A percentile compares a stretch with the other conserved stretches of the same genome.
Conservation (phyloP, 305 asterid genomes). For the Fraxinus sp. region DNA sequence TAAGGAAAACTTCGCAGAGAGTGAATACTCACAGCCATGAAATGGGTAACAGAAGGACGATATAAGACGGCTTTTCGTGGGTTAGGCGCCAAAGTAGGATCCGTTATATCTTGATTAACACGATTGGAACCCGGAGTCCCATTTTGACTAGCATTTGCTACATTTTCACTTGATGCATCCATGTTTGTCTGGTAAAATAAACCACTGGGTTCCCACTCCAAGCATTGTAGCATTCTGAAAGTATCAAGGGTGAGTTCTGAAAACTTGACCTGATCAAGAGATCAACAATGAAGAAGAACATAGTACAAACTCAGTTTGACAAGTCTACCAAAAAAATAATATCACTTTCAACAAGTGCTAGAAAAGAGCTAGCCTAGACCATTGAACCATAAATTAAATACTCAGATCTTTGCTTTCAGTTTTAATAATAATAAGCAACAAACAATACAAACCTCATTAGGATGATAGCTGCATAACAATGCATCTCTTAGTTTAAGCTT, state of each 20-base stretch:
- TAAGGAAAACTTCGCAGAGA: conserved; percentile 18
- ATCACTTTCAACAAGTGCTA: conserved; percentile 13
- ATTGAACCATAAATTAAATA: neutral
- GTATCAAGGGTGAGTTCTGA: conserved; percentile 87
- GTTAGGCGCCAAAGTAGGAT: conserved; percentile 88
- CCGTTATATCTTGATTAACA: conserved; percentile 79
- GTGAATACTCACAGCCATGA: conserved; percentile 74
- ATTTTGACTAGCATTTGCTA: conserved; percentile 58
- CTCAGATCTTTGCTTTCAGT: neutral
- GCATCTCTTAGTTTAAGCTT: conserved; percentile 83
- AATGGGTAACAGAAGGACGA: conserved; percentile 84
- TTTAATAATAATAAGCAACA: conserved; percentile 12
- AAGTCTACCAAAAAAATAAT: conserved; percentile 21
- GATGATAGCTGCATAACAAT: conserved; percentile 86
- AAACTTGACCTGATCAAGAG: conserved; percentile 69
- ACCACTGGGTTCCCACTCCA: conserved; percentile 99
- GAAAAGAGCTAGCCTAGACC: neutral
- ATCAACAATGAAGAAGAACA: conserved; percentile 24
- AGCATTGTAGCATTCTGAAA: conserved; percentile 85
- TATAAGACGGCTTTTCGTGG: conserved; percentile 87
- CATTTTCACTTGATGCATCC: conserved; percentile 56
- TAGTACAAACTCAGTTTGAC: conserved; percentile 11
- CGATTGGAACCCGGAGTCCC: conserved; percentile 77
- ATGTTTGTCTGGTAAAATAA: conserved; percentile 70
- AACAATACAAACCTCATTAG: conserved; percentile 65